Evolutionary conservation across 2,329 filamentous ascomycete genomes (phyloP).

Genomic region (Phialocephala subalpina): DNA sequence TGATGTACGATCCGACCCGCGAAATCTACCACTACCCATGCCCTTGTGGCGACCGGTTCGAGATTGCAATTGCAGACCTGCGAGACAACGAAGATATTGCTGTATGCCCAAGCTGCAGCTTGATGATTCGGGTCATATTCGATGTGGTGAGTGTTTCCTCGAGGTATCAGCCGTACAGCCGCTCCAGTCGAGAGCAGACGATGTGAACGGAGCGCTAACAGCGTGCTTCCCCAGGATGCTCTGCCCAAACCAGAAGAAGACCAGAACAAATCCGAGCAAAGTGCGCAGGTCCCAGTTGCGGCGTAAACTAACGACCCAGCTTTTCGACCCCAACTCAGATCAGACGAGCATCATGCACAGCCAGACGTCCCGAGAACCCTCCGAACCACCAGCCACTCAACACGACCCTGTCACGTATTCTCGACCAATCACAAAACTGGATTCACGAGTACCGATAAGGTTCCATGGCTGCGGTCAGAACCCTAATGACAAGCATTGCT

Average conservation of each 20-base stretch:
- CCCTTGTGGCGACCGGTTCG: conserved; percentile 95
- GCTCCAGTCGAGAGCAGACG: neutral
- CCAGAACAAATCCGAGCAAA: conserved; percentile 13
- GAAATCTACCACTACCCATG: conserved; percentile 97
- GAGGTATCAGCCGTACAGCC: neutral
- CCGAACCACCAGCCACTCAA: neutral
- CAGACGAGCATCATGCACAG: neutral
- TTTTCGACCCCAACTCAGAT: neutral
- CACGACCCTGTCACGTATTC: neutral
- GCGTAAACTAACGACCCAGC: conserved; percentile 18
- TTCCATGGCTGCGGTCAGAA: neutral
- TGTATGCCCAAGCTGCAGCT: conserved; percentile 95
- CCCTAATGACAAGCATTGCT: neutral
- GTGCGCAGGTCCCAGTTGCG: conserved; percentile 27
- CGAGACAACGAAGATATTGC: conserved; percentile 91
- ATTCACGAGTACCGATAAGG: neutral
- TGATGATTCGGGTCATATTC: conserved; percentile 96
- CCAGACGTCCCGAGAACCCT: neutral
- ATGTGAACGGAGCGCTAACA: conserved; percentile 16
- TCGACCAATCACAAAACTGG: neutral
- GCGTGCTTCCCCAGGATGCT: conserved; percentile 51
- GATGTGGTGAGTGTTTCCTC: conserved; percentile 68
- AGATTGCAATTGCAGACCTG: conserved; percentile 86
- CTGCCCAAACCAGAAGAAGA: conserved; percentile 52
- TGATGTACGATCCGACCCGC: conserved; percentile 84